These are phyloP conservation scores for Barbarea vulgaris DNA, from an alignment of 345 rosid genomes.

Conservation along the genomic window DNA sequence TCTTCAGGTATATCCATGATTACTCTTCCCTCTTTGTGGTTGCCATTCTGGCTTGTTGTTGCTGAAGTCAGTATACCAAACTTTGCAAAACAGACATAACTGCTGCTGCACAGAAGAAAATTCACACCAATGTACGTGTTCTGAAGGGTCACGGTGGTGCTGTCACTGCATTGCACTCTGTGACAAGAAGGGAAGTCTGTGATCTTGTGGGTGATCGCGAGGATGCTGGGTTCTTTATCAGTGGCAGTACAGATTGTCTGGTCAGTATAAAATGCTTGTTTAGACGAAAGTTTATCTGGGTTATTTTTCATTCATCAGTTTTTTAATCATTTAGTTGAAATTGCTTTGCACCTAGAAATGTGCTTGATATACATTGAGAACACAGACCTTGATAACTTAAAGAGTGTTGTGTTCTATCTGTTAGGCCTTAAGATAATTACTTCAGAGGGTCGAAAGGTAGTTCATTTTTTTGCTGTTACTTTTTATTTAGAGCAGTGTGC, in stretches of 20 bases:
- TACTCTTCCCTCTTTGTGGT: constrained; percentile 26
- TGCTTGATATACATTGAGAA: constrained; percentile 17
- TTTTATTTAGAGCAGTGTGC: background rate
- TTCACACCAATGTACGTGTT: constrained; percentile 86
- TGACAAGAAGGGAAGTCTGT: constrained; percentile 96
- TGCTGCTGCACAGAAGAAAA: constrained; percentile 83
- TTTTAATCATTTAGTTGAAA: background rate
- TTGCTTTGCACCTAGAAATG: constrained; percentile 24
- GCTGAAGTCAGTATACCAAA: constrained; percentile 24
- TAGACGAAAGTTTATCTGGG: background rate
- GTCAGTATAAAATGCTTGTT: constrained; percentile 44
- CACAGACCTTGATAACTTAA: constrained; percentile 21
- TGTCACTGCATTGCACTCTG: constrained; percentile 94
- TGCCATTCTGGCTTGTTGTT: constrained; percentile 13
- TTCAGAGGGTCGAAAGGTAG: constrained; percentile 1
- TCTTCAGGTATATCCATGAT: constrained; percentile 54
- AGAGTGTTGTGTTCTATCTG: constrained; percentile 18
- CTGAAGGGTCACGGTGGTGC: constrained; percentile 95
- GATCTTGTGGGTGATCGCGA: constrained; percentile 98
- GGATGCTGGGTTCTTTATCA: constrained; percentile 98
- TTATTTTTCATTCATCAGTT: constrained; percentile 21
- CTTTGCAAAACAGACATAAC: constrained; percentile 60
- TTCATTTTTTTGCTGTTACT: constrained; percentile 6
- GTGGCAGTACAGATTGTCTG: constrained; percentile 95
- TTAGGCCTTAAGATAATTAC: constrained; percentile 14